phyloP scores from a whole-genome alignment of 768 basidiomycete species.

The Auriscalpium vulgare region DNA sequence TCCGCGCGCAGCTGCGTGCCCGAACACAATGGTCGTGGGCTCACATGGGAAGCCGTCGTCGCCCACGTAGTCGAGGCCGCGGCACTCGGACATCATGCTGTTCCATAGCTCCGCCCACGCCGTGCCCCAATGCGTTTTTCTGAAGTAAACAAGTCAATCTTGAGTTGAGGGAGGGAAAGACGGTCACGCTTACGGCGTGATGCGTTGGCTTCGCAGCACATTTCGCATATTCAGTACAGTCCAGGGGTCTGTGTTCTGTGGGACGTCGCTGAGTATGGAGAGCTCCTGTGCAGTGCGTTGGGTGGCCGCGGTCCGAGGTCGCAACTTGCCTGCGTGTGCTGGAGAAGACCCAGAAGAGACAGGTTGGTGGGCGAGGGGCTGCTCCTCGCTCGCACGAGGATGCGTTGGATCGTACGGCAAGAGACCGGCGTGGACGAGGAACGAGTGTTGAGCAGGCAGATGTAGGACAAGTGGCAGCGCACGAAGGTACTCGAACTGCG shows the following conservation, averaged over 20 bases:
- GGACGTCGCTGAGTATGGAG: slow-evolving; percentile 53
- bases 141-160: slow-evolving; percentile 17
- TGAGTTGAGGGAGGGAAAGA: not conserved
- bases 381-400: slow-evolving; percentile 38
- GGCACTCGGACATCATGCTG: slow-evolving; percentile 49
- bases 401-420: slow-evolving; percentile 62
- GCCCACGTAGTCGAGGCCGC: slow-evolving; percentile 34
- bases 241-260: slow-evolving; percentile 77
- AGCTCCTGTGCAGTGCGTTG: slow-evolving; percentile 59
- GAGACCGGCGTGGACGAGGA: slow-evolving; percentile 82
- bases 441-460: slow-evolving; percentile 64
- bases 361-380: slow-evolving; percentile 46
- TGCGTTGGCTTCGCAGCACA: slow-evolving; percentile 30
- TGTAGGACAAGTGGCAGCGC: slow-evolving; percentile 68
- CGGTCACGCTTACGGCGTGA: slow-evolving; percentile 25
- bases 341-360: not conserved
- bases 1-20: slow-evolving; percentile 74
- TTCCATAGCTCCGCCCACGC: slow-evolving; percentile 80
- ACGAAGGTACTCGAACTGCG: slow-evolving; percentile 61
- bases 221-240: slow-evolving; percentile 64
- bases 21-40: slow-evolving; percentile 78
- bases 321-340: not conserved
- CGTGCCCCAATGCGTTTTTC: slow-evolving; percentile 39
- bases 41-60: slow-evolving; percentile 45
- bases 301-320: slow-evolving; percentile 6